phyloP scores from a whole-genome alignment of 73 alveolate species.

The Loxodes magnus region DNA sequence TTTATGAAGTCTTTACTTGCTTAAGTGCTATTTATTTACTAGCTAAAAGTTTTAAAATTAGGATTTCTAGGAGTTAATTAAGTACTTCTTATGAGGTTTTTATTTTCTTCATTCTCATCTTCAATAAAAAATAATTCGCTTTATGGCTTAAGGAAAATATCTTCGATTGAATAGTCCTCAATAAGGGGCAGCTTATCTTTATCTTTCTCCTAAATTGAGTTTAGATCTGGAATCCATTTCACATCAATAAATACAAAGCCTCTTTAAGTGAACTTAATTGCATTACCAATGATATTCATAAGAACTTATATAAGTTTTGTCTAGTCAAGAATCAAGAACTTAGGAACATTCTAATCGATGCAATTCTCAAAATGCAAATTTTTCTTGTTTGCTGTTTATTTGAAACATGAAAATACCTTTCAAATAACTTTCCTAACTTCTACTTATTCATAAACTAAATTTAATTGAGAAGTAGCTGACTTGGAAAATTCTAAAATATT shows the following conservation, averaged over 20 bases:
- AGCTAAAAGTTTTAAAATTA: background rate
- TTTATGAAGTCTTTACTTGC: background rate
- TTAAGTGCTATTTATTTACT: background rate
- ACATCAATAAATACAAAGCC: conserved; percentile 23
- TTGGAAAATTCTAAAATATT: conserved; percentile 30
- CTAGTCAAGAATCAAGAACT: conserved; percentile 6
- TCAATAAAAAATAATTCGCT: no score
- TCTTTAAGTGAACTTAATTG: conserved; percentile 26
- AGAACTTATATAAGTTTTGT: conserved; percentile 23
- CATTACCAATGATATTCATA: conserved; percentile 33
- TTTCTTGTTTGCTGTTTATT: background rate
- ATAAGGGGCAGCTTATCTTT: no score
- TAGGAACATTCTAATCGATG: conserved; percentile 3
- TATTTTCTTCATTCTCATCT: background rate
- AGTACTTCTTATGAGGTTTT: background rate
- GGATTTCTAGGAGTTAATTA: background rate
- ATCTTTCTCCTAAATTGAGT: no score
- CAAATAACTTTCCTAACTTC: background rate
- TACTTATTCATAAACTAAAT: conserved; percentile 6
- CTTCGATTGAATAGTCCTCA: no score
- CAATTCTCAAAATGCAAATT: conserved; percentile 10
- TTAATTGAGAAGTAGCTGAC: conserved; percentile 14
- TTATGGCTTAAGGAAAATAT: no score
- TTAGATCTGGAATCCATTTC: background rate
- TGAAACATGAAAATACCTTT: background rate